Evolutionary conservation across 2,329 filamentous ascomycete species (phyloP), one percentile per base, ranked within the genome.

Genomic region (Calonectria pteridis): DNA sequence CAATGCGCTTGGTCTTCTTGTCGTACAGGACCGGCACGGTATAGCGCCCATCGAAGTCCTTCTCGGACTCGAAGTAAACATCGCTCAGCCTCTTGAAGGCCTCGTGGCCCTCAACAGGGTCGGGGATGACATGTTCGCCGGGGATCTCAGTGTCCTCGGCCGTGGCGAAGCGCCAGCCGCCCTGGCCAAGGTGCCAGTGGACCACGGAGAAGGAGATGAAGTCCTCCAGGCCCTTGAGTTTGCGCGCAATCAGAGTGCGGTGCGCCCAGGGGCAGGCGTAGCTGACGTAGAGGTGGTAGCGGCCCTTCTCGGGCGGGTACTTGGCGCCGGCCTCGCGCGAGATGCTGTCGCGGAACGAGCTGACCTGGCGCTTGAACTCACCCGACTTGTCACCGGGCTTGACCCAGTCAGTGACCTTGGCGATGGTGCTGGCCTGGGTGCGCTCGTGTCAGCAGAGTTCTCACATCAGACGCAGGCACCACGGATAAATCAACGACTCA

Each of bases 241-340:
- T 93, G 72, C 96, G 91, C 3, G 94, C 94, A 78, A 98, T 98
- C 77, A 98, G 88, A 0, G 95, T 93, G 53, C 97, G 93, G 82
- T 95, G 95, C 6, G 96, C 96, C 96, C 96, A 98, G 5, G 96
- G 96, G 85, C 96, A 98, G 9, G 96, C 96, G 85, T 98, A 98
- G 81, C 94, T 96, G 78, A 98, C 93, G 83, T 96, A 99, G 79
- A 99, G 91, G 86, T 99, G 97, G 84, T 99, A 99, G 70, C 97
- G 91, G 67, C 91, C 95, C 86, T 94, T 95, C 86, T 98, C 96
- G 0, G 95, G 91, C 6, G 95, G 94, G 79, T 95, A 98, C 83
- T 93, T 86, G 6, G 94, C 93, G 51, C 91, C 93, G 1, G 91
- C 85, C 78, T 94, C 91, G 75, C 89, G 91, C 37, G 94, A 95